phyloP scores from a whole-genome alignment of 106 monocot species.

The Cymbidium sinense region DNA sequence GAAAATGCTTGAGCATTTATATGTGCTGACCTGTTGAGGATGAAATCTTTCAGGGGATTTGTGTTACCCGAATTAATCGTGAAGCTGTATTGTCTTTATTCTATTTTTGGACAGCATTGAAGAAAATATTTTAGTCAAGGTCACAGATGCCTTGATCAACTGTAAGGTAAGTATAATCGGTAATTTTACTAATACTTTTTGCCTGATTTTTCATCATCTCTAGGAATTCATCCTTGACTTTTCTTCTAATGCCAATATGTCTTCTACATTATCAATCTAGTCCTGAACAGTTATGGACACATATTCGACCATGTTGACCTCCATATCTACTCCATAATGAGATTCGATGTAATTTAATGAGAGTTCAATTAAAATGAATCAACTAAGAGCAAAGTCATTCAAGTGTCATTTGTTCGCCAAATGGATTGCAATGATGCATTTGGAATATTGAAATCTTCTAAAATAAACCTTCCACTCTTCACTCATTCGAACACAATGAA shows the following conservation, averaged over 20 bases:
- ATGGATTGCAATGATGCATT: no score
- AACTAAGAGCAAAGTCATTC: no score
- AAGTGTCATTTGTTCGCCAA: no score
- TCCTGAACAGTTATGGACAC: no score
- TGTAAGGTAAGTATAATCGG: not conserved
- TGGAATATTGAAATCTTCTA: no score
- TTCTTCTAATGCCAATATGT: not conserved
- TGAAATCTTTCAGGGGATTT: not conserved
- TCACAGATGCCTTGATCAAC: not conserved
- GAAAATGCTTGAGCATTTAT: constrained; percentile 4
- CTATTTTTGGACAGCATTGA: no score
- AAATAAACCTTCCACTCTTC: no score
- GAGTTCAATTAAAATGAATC: no score
- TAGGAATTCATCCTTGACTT: not conserved
- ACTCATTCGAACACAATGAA: no score
- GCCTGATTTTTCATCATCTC: not conserved
- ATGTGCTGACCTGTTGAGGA: not conserved
- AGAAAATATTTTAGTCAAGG: not conserved
- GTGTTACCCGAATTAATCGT: not conserved
- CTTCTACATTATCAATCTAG: not conserved
- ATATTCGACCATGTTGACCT: no score
- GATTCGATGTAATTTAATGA: no score
- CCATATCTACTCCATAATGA: no score
- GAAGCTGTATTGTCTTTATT: not conserved
- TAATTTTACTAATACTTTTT: not conserved